Conservation (phyloP, 2,329 filamentous ascomycete genomes). For the Chrysosporium queenslandicum region DNA sequence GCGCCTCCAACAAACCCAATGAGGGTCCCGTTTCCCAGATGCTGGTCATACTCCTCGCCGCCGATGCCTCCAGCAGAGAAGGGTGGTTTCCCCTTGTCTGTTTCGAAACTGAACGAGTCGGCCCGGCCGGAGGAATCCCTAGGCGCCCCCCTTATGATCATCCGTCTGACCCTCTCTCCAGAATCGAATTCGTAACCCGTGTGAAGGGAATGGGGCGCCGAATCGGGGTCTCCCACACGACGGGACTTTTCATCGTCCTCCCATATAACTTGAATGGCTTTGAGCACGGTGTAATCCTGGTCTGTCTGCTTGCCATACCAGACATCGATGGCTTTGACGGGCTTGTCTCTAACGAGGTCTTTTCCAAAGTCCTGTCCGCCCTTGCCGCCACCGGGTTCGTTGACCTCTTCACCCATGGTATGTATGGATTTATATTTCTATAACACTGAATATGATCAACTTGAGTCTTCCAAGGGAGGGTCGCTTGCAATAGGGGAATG, state of each 20-base stretch:
- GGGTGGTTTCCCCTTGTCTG: neutral
- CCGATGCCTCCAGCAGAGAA: neutral
- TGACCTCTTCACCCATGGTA: neutral
- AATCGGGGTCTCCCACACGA: neutral
- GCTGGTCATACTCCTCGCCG: neutral
- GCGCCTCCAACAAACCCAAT: conserved; percentile 8
- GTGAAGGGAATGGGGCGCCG: neutral
- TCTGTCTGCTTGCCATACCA: conserved; percentile 1
- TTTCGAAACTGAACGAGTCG: conserved; percentile 1
- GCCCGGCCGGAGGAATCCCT: neutral
- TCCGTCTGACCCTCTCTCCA: neutral
- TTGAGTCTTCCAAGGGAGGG: no score
- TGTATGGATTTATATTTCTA: neutral
- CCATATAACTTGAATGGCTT: neutral
- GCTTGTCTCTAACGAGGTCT: conserved; percentile 7
- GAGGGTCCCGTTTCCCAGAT: neutral
- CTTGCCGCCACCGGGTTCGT: neutral
- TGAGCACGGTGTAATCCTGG: neutral
- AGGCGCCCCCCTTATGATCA: neutral
- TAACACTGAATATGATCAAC: neutral
- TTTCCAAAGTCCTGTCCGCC: neutral
- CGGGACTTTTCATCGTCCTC: neutral
- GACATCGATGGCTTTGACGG: conserved; percentile 16
- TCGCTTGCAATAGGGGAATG: no score
- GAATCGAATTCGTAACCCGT: neutral